Evolutionary conservation across 257 asterid species (phyloP).

Genomic region (Nicotiana noctiflora): DNA sequence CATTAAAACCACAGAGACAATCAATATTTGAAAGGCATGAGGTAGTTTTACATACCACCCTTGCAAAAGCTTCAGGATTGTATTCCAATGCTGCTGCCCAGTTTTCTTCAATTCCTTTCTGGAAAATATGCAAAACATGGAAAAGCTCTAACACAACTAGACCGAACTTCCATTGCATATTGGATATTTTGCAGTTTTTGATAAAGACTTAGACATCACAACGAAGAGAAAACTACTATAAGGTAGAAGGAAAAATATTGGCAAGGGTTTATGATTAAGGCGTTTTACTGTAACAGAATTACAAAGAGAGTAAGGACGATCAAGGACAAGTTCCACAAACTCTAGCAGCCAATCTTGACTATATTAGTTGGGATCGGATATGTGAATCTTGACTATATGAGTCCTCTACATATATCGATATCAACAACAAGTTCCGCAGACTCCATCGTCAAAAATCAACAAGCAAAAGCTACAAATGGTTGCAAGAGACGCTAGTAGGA

Average conservation of each 20-base stretch:
- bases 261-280: background rate
- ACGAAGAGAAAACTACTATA: background rate
- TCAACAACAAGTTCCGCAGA: background rate
- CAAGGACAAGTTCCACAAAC: background rate
- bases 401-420: background rate
- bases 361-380: background rate
- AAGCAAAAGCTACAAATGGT: background rate
- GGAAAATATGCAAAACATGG: conserved; percentile 15
- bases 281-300: background rate
- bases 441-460: background rate
- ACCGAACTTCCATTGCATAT: background rate
- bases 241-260: background rate
- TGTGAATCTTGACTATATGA: background rate
- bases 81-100: conserved; percentile 96
- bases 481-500: background rate
- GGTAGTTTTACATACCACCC: conserved; percentile 61
- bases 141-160: background rate
- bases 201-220: background rate
- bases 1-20: background rate
- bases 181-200: background rate
- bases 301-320: background rate
- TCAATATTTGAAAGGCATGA: background rate
- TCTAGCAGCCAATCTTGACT: background rate
- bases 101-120: conserved; percentile 98
- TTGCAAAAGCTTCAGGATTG: conserved; percentile 95